Evolutionary conservation across 768 basidiomycete genomes (phyloP).

Genomic region (Mycena alexandri): DNA sequence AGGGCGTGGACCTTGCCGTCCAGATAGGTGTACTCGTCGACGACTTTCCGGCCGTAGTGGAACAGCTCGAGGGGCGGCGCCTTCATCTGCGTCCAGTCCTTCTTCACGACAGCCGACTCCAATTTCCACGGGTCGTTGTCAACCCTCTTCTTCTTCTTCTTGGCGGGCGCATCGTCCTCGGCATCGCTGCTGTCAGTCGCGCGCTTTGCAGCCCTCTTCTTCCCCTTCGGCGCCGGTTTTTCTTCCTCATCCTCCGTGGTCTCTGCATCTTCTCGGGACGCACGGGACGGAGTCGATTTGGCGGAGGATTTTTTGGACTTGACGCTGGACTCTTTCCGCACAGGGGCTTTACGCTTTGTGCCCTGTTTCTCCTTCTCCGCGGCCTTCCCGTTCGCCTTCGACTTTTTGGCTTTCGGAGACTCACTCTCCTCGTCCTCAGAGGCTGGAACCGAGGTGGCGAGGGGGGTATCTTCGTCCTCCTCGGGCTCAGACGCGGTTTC

Average conservation of each 20-base stretch:
- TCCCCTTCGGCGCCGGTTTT: constrained; percentile 45
- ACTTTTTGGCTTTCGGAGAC: constrained; percentile 42
- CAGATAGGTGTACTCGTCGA: constrained; percentile 96
- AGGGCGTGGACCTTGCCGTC: constrained; percentile 84
- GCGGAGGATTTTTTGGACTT: constrained; percentile 38
- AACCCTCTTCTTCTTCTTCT: constrained; percentile 69
- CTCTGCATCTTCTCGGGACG: constrained; percentile 26
- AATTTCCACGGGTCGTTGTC: constrained; percentile 87
- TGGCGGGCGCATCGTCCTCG: constrained; percentile 56
- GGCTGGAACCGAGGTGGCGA: constrained; percentile 37
- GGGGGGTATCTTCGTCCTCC: constrained; percentile 40
- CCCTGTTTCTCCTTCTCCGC: constrained; percentile 8
- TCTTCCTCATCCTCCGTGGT: constrained; percentile 31
- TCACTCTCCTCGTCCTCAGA: constrained; percentile 55
- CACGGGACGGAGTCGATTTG: constrained; percentile 29
- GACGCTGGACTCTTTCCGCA: constrained; percentile 28
- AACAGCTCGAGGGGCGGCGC: constrained; percentile 93
- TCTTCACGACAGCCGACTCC: constrained; percentile 66
- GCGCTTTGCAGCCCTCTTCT: constrained; percentile 55
- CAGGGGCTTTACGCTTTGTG: constrained; percentile 36
- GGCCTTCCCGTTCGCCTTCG: constrained; percentile 18
- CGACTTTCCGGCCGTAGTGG: constrained; percentile 88
- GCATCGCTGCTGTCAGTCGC: constrained; percentile 49
- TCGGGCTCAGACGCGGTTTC: constrained; percentile 51
- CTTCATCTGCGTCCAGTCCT: constrained; percentile 84